Evolutionary conservation across 2,329 filamentous ascomycete genomes (phyloP).

Genomic region (Cladosporium phlei): DNA sequence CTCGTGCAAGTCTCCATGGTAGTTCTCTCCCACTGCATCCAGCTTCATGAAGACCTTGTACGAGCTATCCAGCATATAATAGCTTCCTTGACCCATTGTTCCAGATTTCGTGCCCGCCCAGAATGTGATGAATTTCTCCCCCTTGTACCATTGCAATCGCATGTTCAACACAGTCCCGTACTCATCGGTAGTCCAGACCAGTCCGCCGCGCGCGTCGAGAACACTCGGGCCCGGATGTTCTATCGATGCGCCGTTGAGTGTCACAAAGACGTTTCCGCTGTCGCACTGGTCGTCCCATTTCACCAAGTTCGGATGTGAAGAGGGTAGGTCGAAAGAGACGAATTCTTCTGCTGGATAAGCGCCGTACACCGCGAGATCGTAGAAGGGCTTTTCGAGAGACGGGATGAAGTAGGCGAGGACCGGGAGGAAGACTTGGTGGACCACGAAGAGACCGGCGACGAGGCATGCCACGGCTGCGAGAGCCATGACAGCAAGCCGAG

Average conservation of each 20-base stretch:
- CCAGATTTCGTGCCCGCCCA: slow-evolving; percentile 36
- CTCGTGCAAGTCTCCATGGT: slow-evolving; percentile 40
- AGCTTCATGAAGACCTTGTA: slow-evolving; percentile 27
- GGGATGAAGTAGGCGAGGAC: slow-evolving; percentile 28
- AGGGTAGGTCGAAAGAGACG: slow-evolving; percentile 25
- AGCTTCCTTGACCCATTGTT: slow-evolving; percentile 32
- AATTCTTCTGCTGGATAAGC: slow-evolving; percentile 26
- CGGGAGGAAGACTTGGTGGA: slow-evolving; percentile 28
- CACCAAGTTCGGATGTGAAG: slow-evolving; percentile 24
- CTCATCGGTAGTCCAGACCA: slow-evolving; percentile 33
- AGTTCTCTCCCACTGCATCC: slow-evolving; percentile 26
- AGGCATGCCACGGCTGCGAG: not conserved
- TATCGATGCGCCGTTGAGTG: slow-evolving; percentile 28
- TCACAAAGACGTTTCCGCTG: slow-evolving; percentile 26
- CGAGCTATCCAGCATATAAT: slow-evolving; percentile 31
- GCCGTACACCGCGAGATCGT: slow-evolving; percentile 31
- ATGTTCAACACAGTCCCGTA: slow-evolving; percentile 30
- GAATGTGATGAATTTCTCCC: slow-evolving; percentile 35
- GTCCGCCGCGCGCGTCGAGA: slow-evolving; percentile 29
- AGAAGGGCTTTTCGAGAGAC: slow-evolving; percentile 25
- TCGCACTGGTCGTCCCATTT: slow-evolving; percentile 31
- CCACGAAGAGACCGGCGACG: slow-evolving; percentile 16
- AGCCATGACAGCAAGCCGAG: slow-evolving; percentile 1
- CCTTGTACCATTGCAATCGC: slow-evolving; percentile 32
- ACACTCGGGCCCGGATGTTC: slow-evolving; percentile 32